A percentile compares a stretch with the other conserved stretches of the same genome.
phyloP scores from a whole-genome alignment of 441 rosid species.

The Hypseocharis bilobata region DNA sequence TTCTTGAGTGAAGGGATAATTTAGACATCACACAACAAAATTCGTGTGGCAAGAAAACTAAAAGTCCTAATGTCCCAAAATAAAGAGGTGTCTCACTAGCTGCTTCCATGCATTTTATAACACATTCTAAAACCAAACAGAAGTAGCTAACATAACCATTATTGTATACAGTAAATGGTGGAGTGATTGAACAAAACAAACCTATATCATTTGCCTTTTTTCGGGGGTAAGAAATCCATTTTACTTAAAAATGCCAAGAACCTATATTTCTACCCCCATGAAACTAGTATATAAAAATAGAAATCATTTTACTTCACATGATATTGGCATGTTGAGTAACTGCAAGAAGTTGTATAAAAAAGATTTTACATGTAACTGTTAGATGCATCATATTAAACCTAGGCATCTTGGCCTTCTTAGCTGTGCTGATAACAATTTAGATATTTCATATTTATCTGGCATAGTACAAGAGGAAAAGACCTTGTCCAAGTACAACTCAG shows the following conservation, averaged over 20 bases:
- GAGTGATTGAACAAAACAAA: neutral
- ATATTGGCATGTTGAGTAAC: neutral
- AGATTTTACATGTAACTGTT: neutral
- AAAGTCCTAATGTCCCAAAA: neutral
- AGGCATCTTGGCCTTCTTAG: slow-evolving; percentile 6
- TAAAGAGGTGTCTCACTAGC: slow-evolving; percentile 7
- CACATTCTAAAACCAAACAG: neutral
- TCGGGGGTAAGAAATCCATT: neutral
- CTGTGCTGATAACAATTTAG: slow-evolving; percentile 12
- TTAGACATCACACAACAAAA: slow-evolving; percentile 8
- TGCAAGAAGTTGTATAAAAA: neutral
- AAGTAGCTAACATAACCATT: neutral
- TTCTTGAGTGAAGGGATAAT: slow-evolving; percentile 1
- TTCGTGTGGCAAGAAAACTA: slow-evolving; percentile 10
- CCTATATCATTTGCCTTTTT: neutral
- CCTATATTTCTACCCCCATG: neutral
- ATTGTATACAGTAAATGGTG: neutral
- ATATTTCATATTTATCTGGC: slow-evolving; percentile 7
- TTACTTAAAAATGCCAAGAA: neutral
- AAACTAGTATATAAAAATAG: too few relatives aligned
- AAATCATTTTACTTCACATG: too few relatives aligned
- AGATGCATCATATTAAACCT: slow-evolving; percentile 9
- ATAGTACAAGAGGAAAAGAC: slow-evolving; percentile 25
- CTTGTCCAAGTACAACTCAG: slow-evolving; percentile 97
- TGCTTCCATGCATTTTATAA: slow-evolving; percentile 1